These are phyloP conservation scores for Cladosporium phlei DNA, from an alignment of 2,329 filamentous ascomycete species.

Conservation along the genomic window DNA sequence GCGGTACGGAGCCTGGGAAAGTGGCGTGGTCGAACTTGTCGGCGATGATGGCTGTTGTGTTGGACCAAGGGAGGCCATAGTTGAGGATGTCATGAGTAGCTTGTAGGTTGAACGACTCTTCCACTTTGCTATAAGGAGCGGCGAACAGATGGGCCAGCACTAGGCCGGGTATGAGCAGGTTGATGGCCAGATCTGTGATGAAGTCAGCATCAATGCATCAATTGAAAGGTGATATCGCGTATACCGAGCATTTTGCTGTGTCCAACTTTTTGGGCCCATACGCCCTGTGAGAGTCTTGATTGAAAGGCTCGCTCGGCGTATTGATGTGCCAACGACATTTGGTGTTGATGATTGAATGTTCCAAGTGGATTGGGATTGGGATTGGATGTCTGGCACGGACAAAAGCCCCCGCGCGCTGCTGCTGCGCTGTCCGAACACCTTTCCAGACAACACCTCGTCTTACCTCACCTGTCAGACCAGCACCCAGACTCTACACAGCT, in stretches of 20 bases:
- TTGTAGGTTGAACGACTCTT: slow-evolving; percentile 97
- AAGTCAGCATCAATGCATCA: neutral
- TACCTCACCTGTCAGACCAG: slow-evolving; percentile 3
- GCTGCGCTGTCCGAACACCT: neutral
- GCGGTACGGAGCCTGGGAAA: slow-evolving; percentile 86
- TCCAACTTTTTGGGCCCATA: neutral
- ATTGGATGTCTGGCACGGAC: neutral
- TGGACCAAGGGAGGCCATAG: slow-evolving; percentile 63
- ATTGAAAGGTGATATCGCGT: neutral
- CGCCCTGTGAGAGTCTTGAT: slow-evolving; percentile 15
- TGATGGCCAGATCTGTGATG: slow-evolving; percentile 44
- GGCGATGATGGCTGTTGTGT: slow-evolving; percentile 32
- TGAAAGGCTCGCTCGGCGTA: slow-evolving; percentile 22
- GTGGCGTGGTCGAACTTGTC: slow-evolving; percentile 79
- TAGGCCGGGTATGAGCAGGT: slow-evolving; percentile 55
- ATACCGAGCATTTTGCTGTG: slow-evolving; percentile 12
- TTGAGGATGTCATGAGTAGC: slow-evolving; percentile 83
- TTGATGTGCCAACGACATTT: slow-evolving; percentile 20
- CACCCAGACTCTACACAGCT: slow-evolving; percentile 3
- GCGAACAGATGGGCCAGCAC: slow-evolving; percentile 30
- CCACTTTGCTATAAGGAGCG: slow-evolving; percentile 94
- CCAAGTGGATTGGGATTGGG: neutral
- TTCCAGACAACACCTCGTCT: slow-evolving; percentile 4
- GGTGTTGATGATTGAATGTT: slow-evolving; percentile 1
- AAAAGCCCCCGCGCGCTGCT: neutral